phyloP scores from a whole-genome alignment of 2,329 filamentous ascomycete genomes.

The Dactylellina haptotyla region DNA sequence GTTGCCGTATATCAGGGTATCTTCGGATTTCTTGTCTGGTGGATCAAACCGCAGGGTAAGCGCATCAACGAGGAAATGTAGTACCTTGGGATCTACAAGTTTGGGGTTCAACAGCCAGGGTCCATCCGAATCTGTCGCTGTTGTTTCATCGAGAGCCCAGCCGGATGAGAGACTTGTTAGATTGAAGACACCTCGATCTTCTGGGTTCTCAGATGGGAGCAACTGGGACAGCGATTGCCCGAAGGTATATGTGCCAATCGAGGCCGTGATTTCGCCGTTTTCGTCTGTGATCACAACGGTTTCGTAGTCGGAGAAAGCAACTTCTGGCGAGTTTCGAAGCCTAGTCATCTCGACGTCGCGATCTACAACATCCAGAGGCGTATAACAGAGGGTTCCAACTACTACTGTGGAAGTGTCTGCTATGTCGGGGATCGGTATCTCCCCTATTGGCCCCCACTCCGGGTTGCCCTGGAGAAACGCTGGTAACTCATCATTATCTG shows the following conservation, averaged over 20 bases:
- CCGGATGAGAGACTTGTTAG: background rate
- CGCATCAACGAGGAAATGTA: slow-evolving; percentile 1
- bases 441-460: slow-evolving; percentile 7
- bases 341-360: slow-evolving; percentile 16
- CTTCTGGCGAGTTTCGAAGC: too few species aligned
- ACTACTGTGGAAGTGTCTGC: background rate
- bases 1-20: slow-evolving; percentile 2
- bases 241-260: too few species aligned
- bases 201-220: background rate
- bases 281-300: background rate
- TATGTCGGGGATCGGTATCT: background rate
- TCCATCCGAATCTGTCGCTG: background rate
- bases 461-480: background rate
- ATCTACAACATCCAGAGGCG: slow-evolving; percentile 9
- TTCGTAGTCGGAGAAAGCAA: background rate
- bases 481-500: background rate
- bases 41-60: slow-evolving; percentile 1
- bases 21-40: too few species aligned
- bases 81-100: background rate
- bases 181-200: background rate
- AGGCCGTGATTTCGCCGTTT: background rate
- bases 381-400: slow-evolving; percentile 22
- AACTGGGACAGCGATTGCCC: background rate
- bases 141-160: background rate
- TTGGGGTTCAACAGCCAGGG: background rate